Base-by-base conservation (phyloP, 176 grass and related monocot genomes). In the Secale cereale region DNA sequence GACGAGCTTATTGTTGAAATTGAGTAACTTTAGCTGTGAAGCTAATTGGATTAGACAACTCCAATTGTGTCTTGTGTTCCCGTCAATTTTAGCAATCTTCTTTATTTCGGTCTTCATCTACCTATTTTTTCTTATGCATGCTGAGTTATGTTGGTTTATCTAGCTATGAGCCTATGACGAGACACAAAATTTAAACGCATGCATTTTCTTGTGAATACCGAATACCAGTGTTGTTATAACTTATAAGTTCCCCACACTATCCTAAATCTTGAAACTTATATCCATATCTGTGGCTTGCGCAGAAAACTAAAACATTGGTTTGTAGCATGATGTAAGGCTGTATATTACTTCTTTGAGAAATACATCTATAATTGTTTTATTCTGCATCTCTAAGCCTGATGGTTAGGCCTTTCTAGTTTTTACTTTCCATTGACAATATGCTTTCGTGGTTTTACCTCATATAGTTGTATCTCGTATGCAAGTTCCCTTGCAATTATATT, bases 331-430 rank as follows among this genome's bases (percentile, higher is more conserved):
- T 86, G 71, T 74, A 50, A 52, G 50, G 64, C 14, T 64, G n/a
- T 17, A 57, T 22, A 63, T 19, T 17, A 83, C 52, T 25, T 36
- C 5, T 19, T 9, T 10, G 35, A 56, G 48, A 50, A 66, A 70
- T 50, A 59, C 17, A 32, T 5, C 19, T 72, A 26, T 59, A 32
- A 28, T 74, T 64, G 15, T 4, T 86, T 28, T 57, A 25, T 54
- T 77, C 16, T 81, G 30, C 57, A 79, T 86, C 20, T 80, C 41
- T 80, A 7, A 65, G 17, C 54, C 4, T 86, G 52, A 7, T 86
- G 65, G 52, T 20, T 86, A 72, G 52, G 1, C 6, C 35, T 35
- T 80, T 6, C 10, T 4, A 30, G n/a, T n/a, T n/a, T n/a, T n/a
- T n/a, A n/a, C n/a, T 40, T 56, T 66, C 3, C 31, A 30, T 23